phyloP scores from a whole-genome alignment of 805 yeast genomes.

The Kodamaea sagamina region DNA sequence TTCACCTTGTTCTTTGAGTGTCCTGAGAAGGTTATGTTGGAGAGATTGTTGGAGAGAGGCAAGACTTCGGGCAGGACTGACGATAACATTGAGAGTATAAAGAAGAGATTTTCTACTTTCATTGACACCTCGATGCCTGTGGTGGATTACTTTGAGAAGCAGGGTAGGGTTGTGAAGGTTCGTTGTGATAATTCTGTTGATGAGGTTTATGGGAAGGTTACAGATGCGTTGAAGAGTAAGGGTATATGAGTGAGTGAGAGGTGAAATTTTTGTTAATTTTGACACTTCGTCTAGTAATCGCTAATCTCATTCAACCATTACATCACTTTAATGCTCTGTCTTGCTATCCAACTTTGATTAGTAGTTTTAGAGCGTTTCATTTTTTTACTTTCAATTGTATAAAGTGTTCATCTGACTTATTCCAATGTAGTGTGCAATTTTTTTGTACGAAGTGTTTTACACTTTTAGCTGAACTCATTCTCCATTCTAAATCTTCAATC shows the following conservation, averaged over 20 bases:
- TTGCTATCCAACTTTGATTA: too few relatives aligned
- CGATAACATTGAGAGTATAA: conserved; percentile 88
- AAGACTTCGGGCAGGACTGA: conserved; percentile 93
- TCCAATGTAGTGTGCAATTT: too few relatives aligned
- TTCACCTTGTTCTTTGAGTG: conserved; percentile 79
- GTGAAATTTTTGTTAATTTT: too few relatives aligned
- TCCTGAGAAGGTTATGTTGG: conserved; percentile 79
- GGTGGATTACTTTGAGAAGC: conserved; percentile 74
- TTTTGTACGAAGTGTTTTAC: too few relatives aligned
- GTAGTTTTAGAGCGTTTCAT: too few relatives aligned
- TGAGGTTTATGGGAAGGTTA: conserved; percentile 68
- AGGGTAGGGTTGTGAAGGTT: conserved; percentile 73
- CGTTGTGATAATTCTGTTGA: conserved; percentile 82
- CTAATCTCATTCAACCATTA: too few relatives aligned
- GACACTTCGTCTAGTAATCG: too few relatives aligned
- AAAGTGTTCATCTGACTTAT: too few relatives aligned
- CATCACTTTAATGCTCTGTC: too few relatives aligned
- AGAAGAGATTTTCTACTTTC: conserved; percentile 84
- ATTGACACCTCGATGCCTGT: conserved; percentile 92
- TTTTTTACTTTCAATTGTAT: too few relatives aligned
- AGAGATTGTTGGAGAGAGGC: conserved; percentile 84
- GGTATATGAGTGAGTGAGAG: conserved; percentile 24
- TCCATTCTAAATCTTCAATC: too few relatives aligned
- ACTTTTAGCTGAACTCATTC: too few relatives aligned
- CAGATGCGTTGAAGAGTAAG: conserved; percentile 55